A percentile compares a stretch with the other conserved stretches of the same genome.
Conservation (phyloP, 176 grass and related monocot genomes). For the Zizania latifolia region DNA sequence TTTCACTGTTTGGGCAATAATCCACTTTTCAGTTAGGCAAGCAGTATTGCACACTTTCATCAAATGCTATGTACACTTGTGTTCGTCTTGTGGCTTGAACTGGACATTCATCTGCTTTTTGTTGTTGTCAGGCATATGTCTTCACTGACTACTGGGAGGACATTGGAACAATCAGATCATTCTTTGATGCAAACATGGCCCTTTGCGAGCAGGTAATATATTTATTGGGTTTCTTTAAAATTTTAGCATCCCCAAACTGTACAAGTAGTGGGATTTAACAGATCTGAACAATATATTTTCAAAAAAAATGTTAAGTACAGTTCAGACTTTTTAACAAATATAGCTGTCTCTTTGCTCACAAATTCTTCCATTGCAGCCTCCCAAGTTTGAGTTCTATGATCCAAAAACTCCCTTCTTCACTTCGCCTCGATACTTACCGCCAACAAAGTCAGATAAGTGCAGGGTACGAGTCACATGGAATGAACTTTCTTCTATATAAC, state of each 20-base stretch:
- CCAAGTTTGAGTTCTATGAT: conserved; percentile 79
- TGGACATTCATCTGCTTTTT: not conserved
- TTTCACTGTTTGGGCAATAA: not conserved
- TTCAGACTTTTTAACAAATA: not conserved
- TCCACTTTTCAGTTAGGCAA: not conserved
- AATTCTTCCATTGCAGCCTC: conserved; percentile 30
- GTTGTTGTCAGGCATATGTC: conserved; percentile 49
- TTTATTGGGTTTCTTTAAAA: not conserved
- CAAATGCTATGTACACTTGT: not conserved
- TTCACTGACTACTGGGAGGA: conserved; percentile 85
- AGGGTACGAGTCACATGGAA: conserved; percentile 18
- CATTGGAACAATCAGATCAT: conserved; percentile 72
- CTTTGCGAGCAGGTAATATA: conserved; percentile 56
- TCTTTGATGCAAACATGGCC: conserved; percentile 77
- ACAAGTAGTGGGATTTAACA: not conserved
- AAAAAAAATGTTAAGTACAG: not conserved
- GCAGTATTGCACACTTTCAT: not conserved
- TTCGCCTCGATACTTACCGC: conserved; percentile 66
- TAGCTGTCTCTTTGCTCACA: not conserved
- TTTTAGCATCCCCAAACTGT: not conserved
- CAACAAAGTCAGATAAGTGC: conserved; percentile 67
- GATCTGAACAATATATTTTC: not conserved
- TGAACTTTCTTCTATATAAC: not conserved
- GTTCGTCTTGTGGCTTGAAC: not conserved
- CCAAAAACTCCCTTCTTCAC: conserved; percentile 72